Evolutionary conservation across 2,329 filamentous ascomycete species (phyloP), one percentile per base, ranked within the genome.

Genomic region (Colletotrichum magnum): DNA sequence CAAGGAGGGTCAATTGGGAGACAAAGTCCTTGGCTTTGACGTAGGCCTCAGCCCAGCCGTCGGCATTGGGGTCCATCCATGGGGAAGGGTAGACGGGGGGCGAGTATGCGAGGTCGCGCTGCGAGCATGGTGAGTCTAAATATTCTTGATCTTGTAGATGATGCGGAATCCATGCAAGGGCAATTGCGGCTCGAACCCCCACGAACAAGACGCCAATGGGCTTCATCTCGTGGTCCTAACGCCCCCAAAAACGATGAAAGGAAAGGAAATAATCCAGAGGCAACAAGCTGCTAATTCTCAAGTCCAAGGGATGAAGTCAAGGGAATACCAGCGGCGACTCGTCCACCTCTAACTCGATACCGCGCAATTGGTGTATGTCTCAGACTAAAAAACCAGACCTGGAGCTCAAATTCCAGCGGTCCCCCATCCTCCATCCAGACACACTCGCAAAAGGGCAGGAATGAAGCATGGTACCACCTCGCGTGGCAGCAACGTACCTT

Each of bases 31-130:
- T 89, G 1, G 95, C 95, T 79, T 92, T 91, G 21, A 81, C 83
- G 74, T 97, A 95, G 47, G 94, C 94, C 6, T 89, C 87, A 62
- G 88, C 86, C 94, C 94, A 97, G 70, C 87, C 88, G 52, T 88
- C 83, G 12, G 92, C 93, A 6, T 88, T 79, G 18, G 93, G 92
- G 71, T 93, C 88, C 82, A 92, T 92, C 94, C 94, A 97, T 83
- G 94, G 94, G 32, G 93, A 95, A 1, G 94, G 94, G 76, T 97
- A 97, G 76, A 87, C 88, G 2, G 94, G 93, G 13, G 80, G 81
- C 3, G 86, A 88, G 36, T 74, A 72, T 4, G 83, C 81, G 15
- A 83, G 78, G 2, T 59, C 61, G 60, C 65, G 60, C 61, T 72
- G 62, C 28, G 16, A 41, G 15, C 39, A 45, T n/a, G 15, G 36